A percentile compares a stretch with the other conserved stretches of the same genome.
phyloP scores from a whole-genome alignment of 164 flowering plant genomes.

The Dillenia turbinata region DNA sequence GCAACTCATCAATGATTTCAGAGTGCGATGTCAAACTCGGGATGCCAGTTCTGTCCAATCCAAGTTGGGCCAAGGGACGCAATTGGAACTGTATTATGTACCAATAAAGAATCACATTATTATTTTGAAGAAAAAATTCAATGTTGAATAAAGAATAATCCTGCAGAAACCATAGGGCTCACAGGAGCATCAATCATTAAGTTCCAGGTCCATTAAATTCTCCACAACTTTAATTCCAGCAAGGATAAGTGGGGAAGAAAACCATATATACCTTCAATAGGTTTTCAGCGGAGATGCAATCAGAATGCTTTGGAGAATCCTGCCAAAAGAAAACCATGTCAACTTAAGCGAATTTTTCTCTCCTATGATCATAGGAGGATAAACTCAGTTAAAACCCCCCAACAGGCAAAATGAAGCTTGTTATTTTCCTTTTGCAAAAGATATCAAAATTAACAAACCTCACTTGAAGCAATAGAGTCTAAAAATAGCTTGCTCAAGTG shows the following conservation, averaged over 20 bases:
- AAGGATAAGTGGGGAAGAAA: too few species aligned
- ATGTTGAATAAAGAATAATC: too few species aligned
- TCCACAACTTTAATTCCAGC: too few species aligned
- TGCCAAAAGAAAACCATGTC: slow-evolving; percentile 24
- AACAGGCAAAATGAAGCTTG: neutral
- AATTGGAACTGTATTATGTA: slow-evolving; percentile 62
- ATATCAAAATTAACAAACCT: slow-evolving; percentile 40
- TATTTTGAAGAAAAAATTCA: too few species aligned
- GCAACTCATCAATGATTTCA: slow-evolving; percentile 50
- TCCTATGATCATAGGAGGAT: too few species aligned
- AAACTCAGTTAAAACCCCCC: neutral
- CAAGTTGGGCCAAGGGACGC: slow-evolving; percentile 83
- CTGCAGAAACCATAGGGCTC: too few species aligned
- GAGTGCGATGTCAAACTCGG: slow-evolving; percentile 35
- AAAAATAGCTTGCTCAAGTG: slow-evolving; percentile 14
- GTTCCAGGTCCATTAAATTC: too few species aligned
- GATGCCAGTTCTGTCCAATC: slow-evolving; percentile 66
- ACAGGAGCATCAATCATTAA: too few species aligned
- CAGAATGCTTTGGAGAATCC: slow-evolving; percentile 29
- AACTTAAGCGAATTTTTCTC: neutral
- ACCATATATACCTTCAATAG: slow-evolving; percentile 73
- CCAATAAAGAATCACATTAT: neutral
- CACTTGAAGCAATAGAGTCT: slow-evolving; percentile 26
- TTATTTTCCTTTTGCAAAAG: neutral
- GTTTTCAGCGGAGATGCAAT: slow-evolving; percentile 68